Evolutionary conservation across 768 basidiomycete species (phyloP).

Genomic region (Pilatotrama ljubarskyi): DNA sequence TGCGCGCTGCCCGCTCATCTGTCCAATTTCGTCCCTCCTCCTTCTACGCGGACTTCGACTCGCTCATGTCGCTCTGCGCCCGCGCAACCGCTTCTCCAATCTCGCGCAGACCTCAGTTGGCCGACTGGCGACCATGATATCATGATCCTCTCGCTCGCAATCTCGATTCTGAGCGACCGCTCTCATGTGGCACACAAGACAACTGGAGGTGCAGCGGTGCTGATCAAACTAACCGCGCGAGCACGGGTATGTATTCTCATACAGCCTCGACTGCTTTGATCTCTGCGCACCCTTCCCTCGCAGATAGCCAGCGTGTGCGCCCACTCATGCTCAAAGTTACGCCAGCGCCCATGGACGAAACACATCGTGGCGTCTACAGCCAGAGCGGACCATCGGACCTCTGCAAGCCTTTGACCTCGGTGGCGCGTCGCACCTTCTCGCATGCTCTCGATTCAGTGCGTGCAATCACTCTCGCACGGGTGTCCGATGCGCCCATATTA

Average conservation of each 20-base stretch:
- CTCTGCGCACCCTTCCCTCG: not conserved
- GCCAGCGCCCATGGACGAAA: not conserved
- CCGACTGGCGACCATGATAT: not conserved
- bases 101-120: not conserved
- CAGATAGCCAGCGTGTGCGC: not conserved
- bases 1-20: slow-evolving; percentile 24
- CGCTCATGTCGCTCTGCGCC: not conserved
- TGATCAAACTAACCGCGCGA: no score
- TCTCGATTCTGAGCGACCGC: no score
- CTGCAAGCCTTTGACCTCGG: not conserved
- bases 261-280: not conserved
- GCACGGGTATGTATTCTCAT: no score
- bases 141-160: not conserved
- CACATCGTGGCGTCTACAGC: not conserved
- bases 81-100: not conserved
- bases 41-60: slow-evolving; percentile 2
- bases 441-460: no score
- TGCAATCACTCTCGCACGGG: no score
- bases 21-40: slow-evolving; percentile 8
- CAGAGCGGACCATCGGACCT: not conserved
- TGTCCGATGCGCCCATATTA: no score
- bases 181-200: no score
- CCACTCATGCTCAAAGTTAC: slow-evolving; percentile 5
- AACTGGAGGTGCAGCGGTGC: no score
- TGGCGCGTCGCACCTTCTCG: no score